A percentile compares a stretch with the other conserved stretches of the same genome.
phyloP scores from a whole-genome alignment of 2,329 filamentous ascomycete species.

The Cladosporium sp. region DNA sequence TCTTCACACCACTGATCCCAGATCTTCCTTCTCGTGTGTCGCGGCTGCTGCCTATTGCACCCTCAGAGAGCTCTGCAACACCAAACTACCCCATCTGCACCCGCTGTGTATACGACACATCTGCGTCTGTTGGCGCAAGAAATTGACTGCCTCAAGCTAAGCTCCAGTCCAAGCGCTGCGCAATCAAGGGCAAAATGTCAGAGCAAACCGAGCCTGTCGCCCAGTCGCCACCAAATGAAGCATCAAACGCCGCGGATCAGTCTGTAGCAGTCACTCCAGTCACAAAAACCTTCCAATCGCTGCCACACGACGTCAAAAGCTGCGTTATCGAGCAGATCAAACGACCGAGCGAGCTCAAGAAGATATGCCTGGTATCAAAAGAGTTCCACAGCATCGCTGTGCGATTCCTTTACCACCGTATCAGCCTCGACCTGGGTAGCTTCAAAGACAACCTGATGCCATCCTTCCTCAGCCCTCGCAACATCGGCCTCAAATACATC shows the following conservation, averaged over 20 bases:
- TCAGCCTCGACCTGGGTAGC: constrained; percentile 49
- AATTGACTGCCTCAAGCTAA: constrained; percentile 1
- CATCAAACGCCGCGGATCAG: not conserved
- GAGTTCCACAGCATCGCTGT: constrained; percentile 49
- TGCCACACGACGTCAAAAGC: constrained; percentile 35
- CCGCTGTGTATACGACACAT: not conserved
- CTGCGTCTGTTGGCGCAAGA: not conserved
- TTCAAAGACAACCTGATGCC: constrained; percentile 45
- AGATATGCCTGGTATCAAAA: constrained; percentile 49
- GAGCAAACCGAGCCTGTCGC: not conserved
- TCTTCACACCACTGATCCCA: not conserved
- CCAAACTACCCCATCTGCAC: not conserved
- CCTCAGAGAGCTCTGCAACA: not conserved
- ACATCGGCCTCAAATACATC: constrained; percentile 50
- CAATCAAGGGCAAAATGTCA: not conserved
- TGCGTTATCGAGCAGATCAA: constrained; percentile 44
- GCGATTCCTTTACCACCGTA: constrained; percentile 48
- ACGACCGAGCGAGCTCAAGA: constrained; percentile 50
- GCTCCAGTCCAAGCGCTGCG: not conserved
- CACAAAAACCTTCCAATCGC: constrained; percentile 21
- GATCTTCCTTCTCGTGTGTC: not conserved
- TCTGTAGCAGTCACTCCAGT: not conserved
- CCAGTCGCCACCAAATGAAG: not conserved
- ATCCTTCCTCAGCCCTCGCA: constrained; percentile 48
- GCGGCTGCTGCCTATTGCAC: not conserved